These are phyloP conservation scores for Xylariales sp. DNA, from an alignment of 2,329 filamentous ascomycete species.

Conservation along the genomic window DNA sequence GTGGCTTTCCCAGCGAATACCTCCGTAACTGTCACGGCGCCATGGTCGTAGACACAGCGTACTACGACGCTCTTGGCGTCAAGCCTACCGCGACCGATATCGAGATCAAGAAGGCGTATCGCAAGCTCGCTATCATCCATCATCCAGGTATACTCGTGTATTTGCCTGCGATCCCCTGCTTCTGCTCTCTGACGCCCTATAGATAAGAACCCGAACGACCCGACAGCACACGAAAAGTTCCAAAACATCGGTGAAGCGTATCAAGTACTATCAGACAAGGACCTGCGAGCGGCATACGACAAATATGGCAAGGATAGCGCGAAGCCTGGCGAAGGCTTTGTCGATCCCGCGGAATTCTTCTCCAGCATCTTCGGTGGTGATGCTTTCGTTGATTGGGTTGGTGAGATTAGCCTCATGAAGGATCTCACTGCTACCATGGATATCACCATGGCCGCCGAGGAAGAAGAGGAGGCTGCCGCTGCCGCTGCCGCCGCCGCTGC, in stretches of 20 bases:
- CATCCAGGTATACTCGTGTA: slow-evolving; percentile 62
- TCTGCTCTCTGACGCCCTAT: slow-evolving; percentile 10
- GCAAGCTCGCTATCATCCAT: slow-evolving; percentile 89
- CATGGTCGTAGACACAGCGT: slow-evolving; percentile 86
- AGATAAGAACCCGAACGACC: slow-evolving; percentile 98
- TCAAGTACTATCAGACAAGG: slow-evolving; percentile 79
- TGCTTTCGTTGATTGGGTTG: slow-evolving; percentile 93
- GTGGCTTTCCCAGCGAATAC: no score
- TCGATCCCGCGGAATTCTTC: slow-evolving; percentile 96
- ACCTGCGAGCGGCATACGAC: slow-evolving; percentile 88
- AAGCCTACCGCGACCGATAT: slow-evolving; percentile 79
- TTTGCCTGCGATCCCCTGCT: slow-evolving; percentile 3
- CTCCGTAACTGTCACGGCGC: no score
- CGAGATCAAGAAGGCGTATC: slow-evolving; percentile 96
- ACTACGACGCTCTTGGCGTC: slow-evolving; percentile 85
- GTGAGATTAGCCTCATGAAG: slow-evolving; percentile 98
- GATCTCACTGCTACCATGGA: slow-evolving; percentile 98
- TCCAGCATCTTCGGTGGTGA: slow-evolving; percentile 97
- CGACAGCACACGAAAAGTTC: slow-evolving; percentile 89
- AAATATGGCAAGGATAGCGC: slow-evolving; percentile 95
- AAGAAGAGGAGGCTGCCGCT: slow-evolving; percentile 58
- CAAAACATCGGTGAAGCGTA: slow-evolving; percentile 76
- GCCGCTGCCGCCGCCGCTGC: slow-evolving; percentile 48
- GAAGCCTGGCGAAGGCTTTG: slow-evolving; percentile 85
- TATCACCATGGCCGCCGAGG: slow-evolving; percentile 80